A percentile compares a stretch with the other conserved stretches of the same genome.
These are phyloP conservation scores for Poronia punctata DNA, from an alignment of 495 filamentous ascomycete species.

Conservation along the genomic window DNA sequence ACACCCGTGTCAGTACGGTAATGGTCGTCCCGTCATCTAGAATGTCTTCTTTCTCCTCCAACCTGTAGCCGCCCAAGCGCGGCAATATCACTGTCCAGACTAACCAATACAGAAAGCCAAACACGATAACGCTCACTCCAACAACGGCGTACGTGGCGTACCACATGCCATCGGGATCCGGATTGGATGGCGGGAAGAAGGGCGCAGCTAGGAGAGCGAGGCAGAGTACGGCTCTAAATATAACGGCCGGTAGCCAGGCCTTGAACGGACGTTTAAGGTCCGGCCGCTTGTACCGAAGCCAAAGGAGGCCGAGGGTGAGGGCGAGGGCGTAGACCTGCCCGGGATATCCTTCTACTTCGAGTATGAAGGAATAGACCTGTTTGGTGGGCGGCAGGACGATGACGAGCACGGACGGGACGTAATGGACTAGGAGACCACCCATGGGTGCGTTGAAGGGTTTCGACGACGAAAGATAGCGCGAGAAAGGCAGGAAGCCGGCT, in stretches of 20 bases:
- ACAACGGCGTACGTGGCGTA: conserved; percentile 70
- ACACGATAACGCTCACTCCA: conserved; percentile 52
- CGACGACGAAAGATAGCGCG: conserved; percentile 53
- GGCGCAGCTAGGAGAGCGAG: conserved; percentile 47
- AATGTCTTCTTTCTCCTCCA: conserved; percentile 52
- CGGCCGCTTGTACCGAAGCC: conserved; percentile 54
- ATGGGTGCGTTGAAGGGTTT: conserved; percentile 61
- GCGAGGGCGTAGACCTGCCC: conserved; percentile 55
- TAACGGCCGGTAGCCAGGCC: conserved; percentile 53
- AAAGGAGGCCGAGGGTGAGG: conserved; percentile 51
- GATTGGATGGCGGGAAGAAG: conserved; percentile 45
- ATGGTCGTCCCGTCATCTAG: conserved; percentile 55
- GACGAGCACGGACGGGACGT: conserved; percentile 58
- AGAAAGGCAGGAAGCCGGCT: conserved; percentile 59
- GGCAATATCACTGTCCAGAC: conserved; percentile 61
- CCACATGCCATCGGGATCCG: conserved; percentile 53
- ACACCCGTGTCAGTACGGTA: conserved; percentile 46
- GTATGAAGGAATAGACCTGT: conserved; percentile 68
- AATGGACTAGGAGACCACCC: conserved; percentile 61
- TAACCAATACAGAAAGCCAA: conserved; percentile 64
- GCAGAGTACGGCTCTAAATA: conserved; percentile 38
- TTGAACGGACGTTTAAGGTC: conserved; percentile 61
- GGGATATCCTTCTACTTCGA: conserved; percentile 67
- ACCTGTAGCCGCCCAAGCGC: conserved; percentile 47
- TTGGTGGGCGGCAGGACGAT: conserved; percentile 56